Evolutionary conservation across 768 basidiomycete species (phyloP), one percentile per base, ranked within the genome.

Genomic region (Trametes cinnabarina): DNA sequence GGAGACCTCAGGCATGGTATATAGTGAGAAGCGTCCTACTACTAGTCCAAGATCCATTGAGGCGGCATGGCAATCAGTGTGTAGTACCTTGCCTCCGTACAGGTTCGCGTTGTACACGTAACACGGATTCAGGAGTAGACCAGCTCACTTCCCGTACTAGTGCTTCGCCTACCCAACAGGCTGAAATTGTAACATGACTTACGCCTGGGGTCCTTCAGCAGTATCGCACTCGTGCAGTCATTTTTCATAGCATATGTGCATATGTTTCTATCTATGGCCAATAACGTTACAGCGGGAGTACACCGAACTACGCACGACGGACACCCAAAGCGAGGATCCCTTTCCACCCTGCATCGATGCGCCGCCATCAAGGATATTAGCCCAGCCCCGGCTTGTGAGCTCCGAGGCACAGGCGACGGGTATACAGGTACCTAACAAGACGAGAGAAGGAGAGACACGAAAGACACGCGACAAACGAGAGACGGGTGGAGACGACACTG

Each of bases 221-320:
- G 30, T 32, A 32, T 32, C 30, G 30, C 12, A 32, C 5, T 9
- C n/a, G 37, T 15, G 5, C 5, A 5, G 9, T 8, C 17, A n/a
- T 15, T 39, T 39, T 8, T 39, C 37, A 39, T 46, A 46, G 49
- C 60, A 61, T 56, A 61, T 61, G 20, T 56, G 55, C 60, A 61
- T 61, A 61, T 44, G 20, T n/a, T 55, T 60, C 59, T 46, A 46
- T 50, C 54, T 55, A 55, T 48, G 50, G 51, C 54, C 50, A 48
- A 46, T 51, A 58, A 58, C 57, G 57, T 61, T 61, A 61, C 55
- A 61, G 20, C 23, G 39, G 28, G 32, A 46, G 52, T 51, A 61
- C 53, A 61, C 54, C 37, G 26, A 51, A n/a, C 35, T 47, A 25
- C 4, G 34, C 37, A 22, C 11, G 43, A 32, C 48, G 56, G 46